A percentile compares a stretch with the other conserved stretches of the same genome.
These are phyloP conservation scores for Pelargonium citronellum DNA, from an alignment of 441 rosid genomes.

Conservation along the genomic window DNA sequence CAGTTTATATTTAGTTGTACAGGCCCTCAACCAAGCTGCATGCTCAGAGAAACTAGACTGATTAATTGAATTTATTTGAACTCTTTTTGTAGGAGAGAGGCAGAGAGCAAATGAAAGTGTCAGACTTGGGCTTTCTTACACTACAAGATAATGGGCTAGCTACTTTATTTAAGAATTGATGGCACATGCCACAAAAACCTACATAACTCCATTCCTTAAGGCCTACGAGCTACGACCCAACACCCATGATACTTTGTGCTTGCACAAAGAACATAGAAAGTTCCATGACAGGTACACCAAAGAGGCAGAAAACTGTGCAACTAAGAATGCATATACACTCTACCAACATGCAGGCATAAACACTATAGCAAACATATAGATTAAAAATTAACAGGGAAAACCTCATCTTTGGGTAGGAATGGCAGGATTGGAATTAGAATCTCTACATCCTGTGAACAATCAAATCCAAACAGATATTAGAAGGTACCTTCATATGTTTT, in stretches of 20 bases:
- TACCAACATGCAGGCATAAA: background rate
- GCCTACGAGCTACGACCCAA: background rate
- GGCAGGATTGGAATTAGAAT: slow-evolving; percentile 82
- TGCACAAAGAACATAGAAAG: background rate
- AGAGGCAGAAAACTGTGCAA: background rate
- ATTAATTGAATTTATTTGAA: too few relatives aligned
- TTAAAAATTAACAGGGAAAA: slow-evolving; percentile 23
- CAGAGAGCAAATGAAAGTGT: too few relatives aligned
- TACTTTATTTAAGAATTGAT: too few relatives aligned
- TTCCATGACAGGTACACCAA: background rate
- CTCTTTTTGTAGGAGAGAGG: too few relatives aligned
- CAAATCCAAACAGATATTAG: slow-evolving; percentile 28
- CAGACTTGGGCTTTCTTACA: too few relatives aligned
- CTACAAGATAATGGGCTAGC: background rate
- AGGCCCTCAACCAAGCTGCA: background rate
- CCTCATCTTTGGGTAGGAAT: slow-evolving; percentile 85
- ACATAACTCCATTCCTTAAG: background rate
- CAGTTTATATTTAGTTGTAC: slow-evolving; percentile 1
- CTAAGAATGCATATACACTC: background rate
- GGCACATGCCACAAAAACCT: too few relatives aligned
- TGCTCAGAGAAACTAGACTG: too few relatives aligned
- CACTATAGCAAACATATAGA: background rate
- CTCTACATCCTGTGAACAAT: slow-evolving; percentile 74
- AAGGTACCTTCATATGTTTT: slow-evolving; percentile 22
- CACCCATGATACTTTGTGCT: background rate